Conservation (phyloP, 1,284 basidiomycete species). For the Apiotrichum siamense region DNA sequence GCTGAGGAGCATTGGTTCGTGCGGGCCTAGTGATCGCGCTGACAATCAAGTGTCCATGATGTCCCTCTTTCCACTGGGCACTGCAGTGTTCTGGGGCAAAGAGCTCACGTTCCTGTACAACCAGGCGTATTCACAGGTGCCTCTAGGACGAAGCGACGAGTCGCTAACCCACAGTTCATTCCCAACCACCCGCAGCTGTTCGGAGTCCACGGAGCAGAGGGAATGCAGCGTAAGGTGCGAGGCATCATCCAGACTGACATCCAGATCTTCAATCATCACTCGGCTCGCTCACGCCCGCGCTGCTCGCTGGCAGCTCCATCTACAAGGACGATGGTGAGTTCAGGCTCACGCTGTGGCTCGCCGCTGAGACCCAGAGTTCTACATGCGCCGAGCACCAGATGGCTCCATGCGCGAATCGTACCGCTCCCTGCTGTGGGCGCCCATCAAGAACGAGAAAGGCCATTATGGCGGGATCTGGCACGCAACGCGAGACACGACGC, state of each 20-base stretch:
- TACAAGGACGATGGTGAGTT: background rate
- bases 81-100: constrained; percentile 42
- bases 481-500: constrained; percentile 31
- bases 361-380: background rate
- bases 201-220: background rate
- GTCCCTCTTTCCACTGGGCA: constrained; percentile 25
- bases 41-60: background rate
- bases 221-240: background rate
- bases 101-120: constrained; percentile 44
- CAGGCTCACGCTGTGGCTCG: background rate
- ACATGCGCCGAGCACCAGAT: background rate
- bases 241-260: background rate
- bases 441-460: constrained; percentile 34
- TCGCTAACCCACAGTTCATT: constrained; percentile 5
- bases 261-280: background rate
- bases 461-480: constrained; percentile 37
- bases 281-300: background rate
- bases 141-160: background rate
- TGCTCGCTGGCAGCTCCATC: background rate
- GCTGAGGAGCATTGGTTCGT: constrained; percentile 32
- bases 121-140: constrained; percentile 26
- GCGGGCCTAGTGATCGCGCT: background rate
- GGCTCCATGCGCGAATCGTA: constrained; percentile 21
- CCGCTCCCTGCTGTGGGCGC: constrained; percentile 38
- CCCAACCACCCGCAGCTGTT: constrained; percentile 4